These are phyloP conservation scores for Lagerstroemia speciosa DNA, from an alignment of 345 rosid genomes.

Conservation along the genomic window DNA sequence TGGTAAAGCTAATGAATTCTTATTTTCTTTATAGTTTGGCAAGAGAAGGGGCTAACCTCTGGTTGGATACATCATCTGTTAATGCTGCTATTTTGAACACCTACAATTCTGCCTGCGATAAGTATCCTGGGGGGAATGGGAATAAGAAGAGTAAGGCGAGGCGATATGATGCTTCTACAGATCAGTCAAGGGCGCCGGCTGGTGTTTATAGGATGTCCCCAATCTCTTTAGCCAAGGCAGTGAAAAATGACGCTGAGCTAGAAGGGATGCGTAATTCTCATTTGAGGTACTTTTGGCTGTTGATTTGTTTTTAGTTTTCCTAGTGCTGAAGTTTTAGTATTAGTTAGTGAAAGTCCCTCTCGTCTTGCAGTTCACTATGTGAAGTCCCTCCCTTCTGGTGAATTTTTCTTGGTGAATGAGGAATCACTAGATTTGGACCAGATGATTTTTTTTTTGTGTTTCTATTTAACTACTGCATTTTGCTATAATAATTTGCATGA, in stretches of 20 bases:
- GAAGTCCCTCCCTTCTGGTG: neutral
- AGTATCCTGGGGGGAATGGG: slow-evolving; percentile 25
- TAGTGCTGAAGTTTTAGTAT: neutral
- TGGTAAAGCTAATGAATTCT: neutral
- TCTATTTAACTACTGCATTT: neutral
- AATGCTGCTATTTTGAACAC: slow-evolving; percentile 75
- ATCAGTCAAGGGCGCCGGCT: slow-evolving; percentile 34
- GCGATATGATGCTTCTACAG: slow-evolving; percentile 18
- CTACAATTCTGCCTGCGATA: slow-evolving; percentile 55
- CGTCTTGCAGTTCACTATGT: neutral
- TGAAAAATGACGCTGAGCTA: slow-evolving; percentile 72
- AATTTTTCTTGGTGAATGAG: neutral
- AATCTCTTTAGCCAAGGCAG: slow-evolving; percentile 71
- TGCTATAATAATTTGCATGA: neutral
- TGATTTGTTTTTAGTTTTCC: neutral
- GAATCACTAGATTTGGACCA: neutral
- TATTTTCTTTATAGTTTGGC: slow-evolving; percentile 50
- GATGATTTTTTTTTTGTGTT: neutral
- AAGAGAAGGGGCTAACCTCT: slow-evolving; percentile 52
- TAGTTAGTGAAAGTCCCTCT: neutral
- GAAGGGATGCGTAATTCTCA: slow-evolving; percentile 86
- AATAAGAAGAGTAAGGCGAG: slow-evolving; percentile 24
- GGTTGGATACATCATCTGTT: slow-evolving; percentile 78
- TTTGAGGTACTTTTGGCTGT: slow-evolving; percentile 50
- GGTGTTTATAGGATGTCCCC: slow-evolving; percentile 73